phyloP scores from a whole-genome alignment of 2,329 filamentous ascomycete genomes.

The Alternaria ventricosa region DNA sequence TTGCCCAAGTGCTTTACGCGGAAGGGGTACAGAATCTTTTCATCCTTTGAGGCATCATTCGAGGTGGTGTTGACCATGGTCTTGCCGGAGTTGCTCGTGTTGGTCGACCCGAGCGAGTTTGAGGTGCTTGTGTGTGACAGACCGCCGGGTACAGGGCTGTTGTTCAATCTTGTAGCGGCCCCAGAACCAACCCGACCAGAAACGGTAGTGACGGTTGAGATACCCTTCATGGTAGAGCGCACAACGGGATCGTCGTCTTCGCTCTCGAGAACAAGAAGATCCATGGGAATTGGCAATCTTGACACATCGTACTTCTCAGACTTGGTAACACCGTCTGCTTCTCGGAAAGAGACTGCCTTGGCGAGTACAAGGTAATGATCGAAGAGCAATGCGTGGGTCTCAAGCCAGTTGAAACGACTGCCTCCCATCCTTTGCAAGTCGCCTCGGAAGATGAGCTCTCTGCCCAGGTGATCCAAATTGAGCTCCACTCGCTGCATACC shows the following conservation, averaged over 20 bases:
- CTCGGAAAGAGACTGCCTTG: constrained; percentile 73
- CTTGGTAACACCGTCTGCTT: constrained; percentile 73
- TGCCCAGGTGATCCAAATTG: constrained; percentile 91
- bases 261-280: constrained; percentile 88
- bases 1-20: constrained; percentile 94
- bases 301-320: constrained; percentile 90
- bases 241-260: constrained; percentile 89
- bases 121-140: constrained; percentile 73
- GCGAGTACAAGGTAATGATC: constrained; percentile 96
- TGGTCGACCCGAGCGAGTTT: constrained; percentile 61
- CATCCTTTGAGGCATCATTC: constrained; percentile 68
- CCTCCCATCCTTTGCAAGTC: constrained; percentile 88
- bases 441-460: constrained; percentile 86
- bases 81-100: constrained; percentile 60
- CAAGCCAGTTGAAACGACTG: constrained; percentile 90
- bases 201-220: constrained; percentile 65
- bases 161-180: constrained; percentile 57
- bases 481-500: constrained; percentile 85
- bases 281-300: constrained; percentile 95
- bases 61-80: constrained; percentile 56
- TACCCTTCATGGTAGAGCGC: constrained; percentile 74
- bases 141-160: constrained; percentile 55
- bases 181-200: constrained; percentile 51
- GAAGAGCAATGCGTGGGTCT: constrained; percentile 91
- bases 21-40: constrained; percentile 88